Base-by-base conservation (phyloP, 2,329 filamentous ascomycete species). In the Nemania abortiva region DNA sequence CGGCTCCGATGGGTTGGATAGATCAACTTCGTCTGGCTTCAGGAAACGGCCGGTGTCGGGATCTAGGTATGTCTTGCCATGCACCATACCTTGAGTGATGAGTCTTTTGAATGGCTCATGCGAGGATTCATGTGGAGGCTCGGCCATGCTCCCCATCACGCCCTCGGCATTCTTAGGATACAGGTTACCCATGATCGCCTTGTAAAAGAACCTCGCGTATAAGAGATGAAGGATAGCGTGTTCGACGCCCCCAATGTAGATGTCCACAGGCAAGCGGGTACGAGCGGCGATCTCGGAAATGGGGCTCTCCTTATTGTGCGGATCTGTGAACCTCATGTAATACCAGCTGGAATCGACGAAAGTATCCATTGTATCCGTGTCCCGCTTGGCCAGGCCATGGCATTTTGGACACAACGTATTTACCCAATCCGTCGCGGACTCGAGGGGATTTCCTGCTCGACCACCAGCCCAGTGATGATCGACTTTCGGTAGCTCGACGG, bases 341-440 rank as follows among this genome's bases (percentile, higher is more conserved):
- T 97, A 97, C 94, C 94, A 97, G 63, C 94, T 97, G 1, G 94
- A 97, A 81, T 97, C 94, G 69, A 97, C 94, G 81, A 97, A 97
- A 0, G 94, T 97, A 79, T 97, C 94, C 94, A 97, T 97, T 2
- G 94, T 97, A 78, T 97, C 94, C 0, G 94, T 97, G 72, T 97
- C 94, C 71, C 94, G 88, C 77, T 89, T 91, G 6, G 93, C 94
- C 27, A 88, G 81, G 1, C 87, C 85, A 18, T 86, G 82, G 75
- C 94, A 97, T 73, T 88, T 88, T 5, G 94, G 94, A 77, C 94
- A 97, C 2, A 84, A 79, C 0, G 90, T 92, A 74, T 94, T 89
- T 54, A 93, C 85, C 90, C 93, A 97, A 7, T 91, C 88, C 13
- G 89, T 82, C 1, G 90, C 89, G 22, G 88, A 86, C 72, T 92